Evolutionary conservation across 2,329 filamentous ascomycete genomes (phyloP), one percentile per base, ranked within the genome.

Genomic region (Trichoderma aggressivum): DNA sequence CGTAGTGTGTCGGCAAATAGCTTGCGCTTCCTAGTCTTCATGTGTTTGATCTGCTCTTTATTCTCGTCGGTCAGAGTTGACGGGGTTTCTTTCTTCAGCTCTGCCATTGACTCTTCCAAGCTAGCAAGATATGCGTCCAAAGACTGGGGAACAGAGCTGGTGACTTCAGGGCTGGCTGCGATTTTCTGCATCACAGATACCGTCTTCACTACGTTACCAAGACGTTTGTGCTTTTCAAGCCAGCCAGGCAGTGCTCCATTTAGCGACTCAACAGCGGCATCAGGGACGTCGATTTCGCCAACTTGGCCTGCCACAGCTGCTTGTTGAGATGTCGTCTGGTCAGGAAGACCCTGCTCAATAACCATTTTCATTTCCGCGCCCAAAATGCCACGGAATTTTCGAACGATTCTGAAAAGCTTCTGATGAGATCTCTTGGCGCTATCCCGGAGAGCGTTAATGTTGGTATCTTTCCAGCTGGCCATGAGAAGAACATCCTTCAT

Each of bases 401-500:
- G 88, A 58, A 99, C 92, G 43, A 97, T 85, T 75, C 93, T 93
- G 83, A 97, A 97, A 2, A 99, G 87, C 80, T 97, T 98, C 76
- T 92, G 89, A 78, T 99, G 96, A 24, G 94, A 98, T 72, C 91
- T 91, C 76, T 92, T 91, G 1, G 96, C 94, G 80, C 95, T 98
- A 78, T 98, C 94, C 74, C 91, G 89, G 18, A 99, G 84, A 1
- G 94, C 93, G 61, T 91, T 91, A 73, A 99, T 97, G 77, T 98
- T 99, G 26, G 93, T 97, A 76, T 99, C 96, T 80, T 97, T 98
- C 97, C 97, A 99, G 80, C 94, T 98, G 8, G 94, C 94, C 76
- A 99, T 84, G 66, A 97, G 89, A 18, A 99, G 87, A n/a, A 98
- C 90, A 75, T 98, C 93, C 79, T 92, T 95, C 87, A 98, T 93